Percentiles rank a stretch among this genome's conserved stretches.
These are phyloP conservation scores for Erodium moschatum DNA, from an alignment of 441 rosid species.

Conservation along the genomic window DNA sequence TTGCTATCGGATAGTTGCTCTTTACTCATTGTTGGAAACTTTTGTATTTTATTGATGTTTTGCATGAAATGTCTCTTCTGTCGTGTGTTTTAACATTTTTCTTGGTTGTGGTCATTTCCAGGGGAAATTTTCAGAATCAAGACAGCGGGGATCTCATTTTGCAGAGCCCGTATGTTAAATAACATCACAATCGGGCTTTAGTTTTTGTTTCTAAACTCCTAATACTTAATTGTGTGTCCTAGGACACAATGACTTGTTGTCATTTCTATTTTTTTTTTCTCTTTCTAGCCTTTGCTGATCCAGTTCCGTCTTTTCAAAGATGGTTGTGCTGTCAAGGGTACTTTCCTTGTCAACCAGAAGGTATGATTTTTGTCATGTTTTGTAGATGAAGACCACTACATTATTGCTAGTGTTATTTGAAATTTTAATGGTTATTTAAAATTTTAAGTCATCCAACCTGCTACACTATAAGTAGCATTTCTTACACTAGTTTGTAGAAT, in stretches of 20 bases:
- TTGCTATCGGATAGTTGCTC: not conserved
- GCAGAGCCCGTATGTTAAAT: constrained; percentile 33
- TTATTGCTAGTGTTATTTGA: not conserved
- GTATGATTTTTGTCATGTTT: constrained; percentile 24
- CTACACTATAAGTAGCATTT: not conserved
- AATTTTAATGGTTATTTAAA: too few relatives aligned
- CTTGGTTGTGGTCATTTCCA: constrained; percentile 1
- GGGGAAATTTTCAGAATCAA: constrained; percentile 14
- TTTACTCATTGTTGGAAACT: not conserved
- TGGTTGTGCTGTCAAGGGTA: constrained; percentile 73
- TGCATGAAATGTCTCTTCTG: constrained; percentile 8
- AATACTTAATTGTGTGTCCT: not conserved
- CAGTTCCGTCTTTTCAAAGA: constrained; percentile 63
- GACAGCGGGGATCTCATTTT: constrained; percentile 17
- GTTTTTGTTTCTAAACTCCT: not conserved
- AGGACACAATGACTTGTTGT: not conserved
- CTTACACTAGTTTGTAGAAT: not conserved
- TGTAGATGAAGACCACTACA: not conserved
- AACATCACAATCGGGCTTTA: constrained; percentile 5
- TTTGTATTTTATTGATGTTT: constrained; percentile 1
- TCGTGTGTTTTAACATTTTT: constrained; percentile 10
- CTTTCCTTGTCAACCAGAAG: constrained; percentile 54
- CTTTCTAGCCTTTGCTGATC: constrained; percentile 60
- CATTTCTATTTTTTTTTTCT: constrained; percentile 1
- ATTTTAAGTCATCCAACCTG: not conserved